Base-by-base conservation (phyloP, 768 basidiomycete genomes). In the Kwoniella mangroviensis region DNA sequence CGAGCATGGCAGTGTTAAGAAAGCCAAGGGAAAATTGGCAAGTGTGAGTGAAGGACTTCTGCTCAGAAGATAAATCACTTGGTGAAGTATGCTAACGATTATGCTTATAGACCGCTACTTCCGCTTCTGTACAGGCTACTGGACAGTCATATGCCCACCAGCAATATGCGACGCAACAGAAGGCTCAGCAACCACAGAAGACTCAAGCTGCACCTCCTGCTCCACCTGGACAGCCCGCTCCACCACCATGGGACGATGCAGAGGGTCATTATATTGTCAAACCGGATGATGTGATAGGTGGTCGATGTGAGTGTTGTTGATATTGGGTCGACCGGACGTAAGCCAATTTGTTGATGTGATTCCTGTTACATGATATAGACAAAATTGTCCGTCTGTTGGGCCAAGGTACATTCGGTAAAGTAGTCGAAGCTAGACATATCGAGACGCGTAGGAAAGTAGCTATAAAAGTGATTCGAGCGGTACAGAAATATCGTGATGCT, bases 391-490 rank as follows among this genome's bases (percentile, higher is more conserved):
- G 90, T 68, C 86, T 95, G 24, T 86, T 99, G 5, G 97, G 97
- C 19, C 96, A 98, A 85, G 97, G 97, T 13, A 98, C 97, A 15
- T 99, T 98, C 80, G 97, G 97, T 75, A 99, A 98, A 84, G 97
- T 99, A 40, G 94, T 99, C 58, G 93, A 98, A 83, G 94, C 94
- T 7, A 83, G 91, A 75, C 93, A 97, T 85, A 73, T 76, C n/a
- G 87, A 89, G 73, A 90, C 88, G 28, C 88, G 90, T 70, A 86
- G 86, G 75, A 86, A 89, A 78, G 95, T 98, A 41, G 97, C 97
- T 61, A 94, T 99, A 86, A 99, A 99, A 87, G 95, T 99, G 69
- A 99, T 99, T 76, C 90, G 97, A 59, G 94, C 94, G 61, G 96
- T 99, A 61, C 96, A 93, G 61, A 99, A 98, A 85, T 99, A 98